A percentile compares a stretch with the other conserved stretches of the same genome.
phyloP scores from a whole-genome alignment of 2,329 filamentous ascomycete species.

The Drechslerella dactyloides region DNA sequence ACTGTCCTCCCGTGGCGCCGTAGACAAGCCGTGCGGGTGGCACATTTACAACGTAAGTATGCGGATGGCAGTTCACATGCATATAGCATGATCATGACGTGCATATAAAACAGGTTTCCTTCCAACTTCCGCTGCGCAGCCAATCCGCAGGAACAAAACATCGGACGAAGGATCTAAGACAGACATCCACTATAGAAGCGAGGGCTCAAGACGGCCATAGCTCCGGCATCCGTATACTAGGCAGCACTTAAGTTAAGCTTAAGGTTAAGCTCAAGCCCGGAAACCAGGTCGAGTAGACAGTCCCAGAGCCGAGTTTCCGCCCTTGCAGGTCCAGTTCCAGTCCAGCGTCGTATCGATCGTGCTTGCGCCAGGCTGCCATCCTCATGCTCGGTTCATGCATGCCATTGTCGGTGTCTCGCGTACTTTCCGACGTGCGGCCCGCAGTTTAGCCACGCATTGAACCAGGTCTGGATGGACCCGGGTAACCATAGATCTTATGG shows the following conservation, averaged over 20 bases:
- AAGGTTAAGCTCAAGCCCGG: not conserved
- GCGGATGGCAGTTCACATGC: not conserved
- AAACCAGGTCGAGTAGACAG: not conserved
- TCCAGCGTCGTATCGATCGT: not conserved
- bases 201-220: not conserved
- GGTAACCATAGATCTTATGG: too few species aligned
- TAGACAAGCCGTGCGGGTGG: not conserved
- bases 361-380: not conserved
- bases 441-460: not conserved
- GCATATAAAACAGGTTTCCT: too few species aligned
- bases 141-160: too few species aligned
- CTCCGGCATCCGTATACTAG: not conserved
- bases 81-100: not conserved
- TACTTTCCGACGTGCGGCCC: not conserved
- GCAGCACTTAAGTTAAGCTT: not conserved
- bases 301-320: not conserved
- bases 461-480: not conserved
- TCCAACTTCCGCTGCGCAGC: too few species aligned
- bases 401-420: not conserved
- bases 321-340: not conserved
- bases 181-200: too few species aligned
- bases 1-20: not conserved
- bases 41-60: not conserved
- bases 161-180: too few species aligned
- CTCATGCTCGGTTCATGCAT: too few species aligned